These are phyloP conservation scores for Termitomyces sp. DNA, from an alignment of 768 basidiomycete species.

Conservation along the genomic window DNA sequence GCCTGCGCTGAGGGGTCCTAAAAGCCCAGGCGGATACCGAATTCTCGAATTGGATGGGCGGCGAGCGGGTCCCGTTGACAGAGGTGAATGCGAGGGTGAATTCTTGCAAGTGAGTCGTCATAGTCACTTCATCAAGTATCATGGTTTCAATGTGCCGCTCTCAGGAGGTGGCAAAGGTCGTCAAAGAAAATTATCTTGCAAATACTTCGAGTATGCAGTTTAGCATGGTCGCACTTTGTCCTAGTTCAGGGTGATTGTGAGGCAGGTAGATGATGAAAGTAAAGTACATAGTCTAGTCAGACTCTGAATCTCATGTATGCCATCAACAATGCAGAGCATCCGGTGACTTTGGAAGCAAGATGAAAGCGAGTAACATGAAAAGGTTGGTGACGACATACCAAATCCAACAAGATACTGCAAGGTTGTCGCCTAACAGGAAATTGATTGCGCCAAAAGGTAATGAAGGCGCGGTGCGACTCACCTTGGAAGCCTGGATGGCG, in stretches of 20 bases:
- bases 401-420: slow-evolving; percentile 86
- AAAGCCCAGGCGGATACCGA: slow-evolving; percentile 28
- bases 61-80: slow-evolving; percentile 74
- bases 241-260: slow-evolving; percentile 7
- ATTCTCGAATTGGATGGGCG: slow-evolving; percentile 85
- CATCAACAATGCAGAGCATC: slow-evolving; percentile 82
- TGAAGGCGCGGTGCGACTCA: slow-evolving; percentile 19
- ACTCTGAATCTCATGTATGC: slow-evolving; percentile 76
- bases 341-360: slow-evolving; percentile 54
- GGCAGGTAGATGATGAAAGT: neutral
- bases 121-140: neutral
- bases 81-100: slow-evolving; percentile 50
- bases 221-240: slow-evolving; percentile 59
- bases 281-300: slow-evolving; percentile 18
- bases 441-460: slow-evolving; percentile 1
- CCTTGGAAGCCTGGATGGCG: slow-evolving; percentile 82
- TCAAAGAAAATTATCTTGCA: slow-evolving; percentile 56
- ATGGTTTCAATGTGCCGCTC: neutral
- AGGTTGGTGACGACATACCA: slow-evolving; percentile 42
- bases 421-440: slow-evolving; percentile 59
- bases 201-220: slow-evolving; percentile 53
- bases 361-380: neutral
- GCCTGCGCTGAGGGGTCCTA: slow-evolving; percentile 31
- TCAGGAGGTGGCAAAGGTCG: slow-evolving; percentile 62
- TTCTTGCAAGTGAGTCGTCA: slow-evolving; percentile 44